A percentile compares a stretch with the other conserved stretches of the same genome.
These are phyloP conservation scores for Aspergillus aculeatus DNA, from an alignment of 2,329 filamentous ascomycete species.

Conservation along the genomic window DNA sequence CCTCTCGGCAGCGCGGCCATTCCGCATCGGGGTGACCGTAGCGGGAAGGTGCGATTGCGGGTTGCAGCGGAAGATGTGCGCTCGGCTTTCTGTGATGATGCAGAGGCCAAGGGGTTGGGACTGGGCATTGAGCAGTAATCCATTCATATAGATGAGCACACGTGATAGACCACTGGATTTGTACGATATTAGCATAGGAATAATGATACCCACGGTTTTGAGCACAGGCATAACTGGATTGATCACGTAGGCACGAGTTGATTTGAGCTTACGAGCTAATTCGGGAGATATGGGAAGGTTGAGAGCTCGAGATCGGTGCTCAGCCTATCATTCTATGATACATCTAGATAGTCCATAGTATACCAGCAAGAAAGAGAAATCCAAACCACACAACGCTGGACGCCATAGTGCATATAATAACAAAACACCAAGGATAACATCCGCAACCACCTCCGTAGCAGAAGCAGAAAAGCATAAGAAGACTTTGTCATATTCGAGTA, in stretches of 20 bases:
- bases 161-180: neutral
- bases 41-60: constrained; percentile 80
- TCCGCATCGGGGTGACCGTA: constrained; percentile 72
- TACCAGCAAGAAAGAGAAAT: neutral
- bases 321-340: constrained; percentile 10
- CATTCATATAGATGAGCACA: neutral
- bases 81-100: constrained; percentile 83
- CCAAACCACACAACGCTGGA: constrained; percentile 27
- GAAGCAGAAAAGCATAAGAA: neutral
- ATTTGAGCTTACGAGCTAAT: neutral
- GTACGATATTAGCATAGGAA: neutral
- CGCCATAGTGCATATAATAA: constrained; percentile 29
- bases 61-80: constrained; percentile 90
- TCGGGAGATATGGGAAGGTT: neutral
- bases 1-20: constrained; percentile 42
- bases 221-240: neutral
- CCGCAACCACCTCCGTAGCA: neutral
- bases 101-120: constrained; percentile 77
- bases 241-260: neutral
- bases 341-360: neutral
- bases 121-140: constrained; percentile 47
- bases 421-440: constrained; percentile 6
- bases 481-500: neutral
- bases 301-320: neutral
- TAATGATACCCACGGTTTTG: neutral